These are phyloP conservation scores for Eimeria brunetti DNA, from an alignment of 169 alveolate genomes.

Conservation along the genomic window DNA sequence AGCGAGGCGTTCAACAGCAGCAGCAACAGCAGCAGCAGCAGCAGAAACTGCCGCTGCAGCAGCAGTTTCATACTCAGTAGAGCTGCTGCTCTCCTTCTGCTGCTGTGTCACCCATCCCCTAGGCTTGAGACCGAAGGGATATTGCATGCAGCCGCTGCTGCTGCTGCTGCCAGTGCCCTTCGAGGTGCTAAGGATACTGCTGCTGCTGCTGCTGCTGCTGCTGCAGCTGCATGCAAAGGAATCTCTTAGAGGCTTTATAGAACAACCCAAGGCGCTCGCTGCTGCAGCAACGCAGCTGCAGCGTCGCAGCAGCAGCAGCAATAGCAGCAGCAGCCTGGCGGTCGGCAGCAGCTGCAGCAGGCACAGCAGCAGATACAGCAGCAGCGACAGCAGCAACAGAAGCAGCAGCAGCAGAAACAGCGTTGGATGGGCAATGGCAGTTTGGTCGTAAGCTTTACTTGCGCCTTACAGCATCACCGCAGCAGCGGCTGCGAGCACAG, in stretches of 20 bases:
- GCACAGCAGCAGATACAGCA: constrained; percentile 1
- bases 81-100: neutral
- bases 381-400: neutral
- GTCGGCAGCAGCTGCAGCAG: neutral
- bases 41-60: neutral
- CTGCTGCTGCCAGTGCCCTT: neutral
- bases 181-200: neutral
- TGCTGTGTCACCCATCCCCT: neutral
- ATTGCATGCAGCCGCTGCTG: neutral
- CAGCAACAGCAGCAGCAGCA: constrained; percentile 31
- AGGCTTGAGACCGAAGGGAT: neutral
- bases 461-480: neutral
- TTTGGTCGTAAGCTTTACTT: neutral
- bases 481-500: constrained; percentile 17
- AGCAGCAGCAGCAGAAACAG: neutral
- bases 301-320: constrained; percentile 15
- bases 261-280: neutral
- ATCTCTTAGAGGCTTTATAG: neutral
- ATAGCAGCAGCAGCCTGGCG: neutral
- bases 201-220: neutral
- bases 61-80: neutral
- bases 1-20: neutral
- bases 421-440: neutral
- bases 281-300: neutral
- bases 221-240: neutral